Conservation (phyloP, 228 moss, liverwort and hornwort species). For the Sphagnum fallax region DNA sequence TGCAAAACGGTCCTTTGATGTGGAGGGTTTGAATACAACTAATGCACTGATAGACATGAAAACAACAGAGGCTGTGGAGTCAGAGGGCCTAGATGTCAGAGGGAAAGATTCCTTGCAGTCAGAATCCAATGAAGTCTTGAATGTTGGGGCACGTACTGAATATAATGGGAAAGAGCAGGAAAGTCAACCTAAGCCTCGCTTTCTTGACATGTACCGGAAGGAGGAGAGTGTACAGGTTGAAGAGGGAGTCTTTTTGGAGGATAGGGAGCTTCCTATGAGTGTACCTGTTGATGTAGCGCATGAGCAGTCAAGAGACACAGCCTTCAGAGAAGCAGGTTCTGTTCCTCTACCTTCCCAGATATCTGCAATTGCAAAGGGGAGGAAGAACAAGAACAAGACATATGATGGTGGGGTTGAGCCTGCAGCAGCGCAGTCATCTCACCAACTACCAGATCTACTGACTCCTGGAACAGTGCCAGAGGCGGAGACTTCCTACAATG, state of each 20-base stretch:
- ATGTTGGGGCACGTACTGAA: constrained; percentile 25
- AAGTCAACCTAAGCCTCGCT: constrained; percentile 15
- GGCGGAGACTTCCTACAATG: constrained; percentile 29
- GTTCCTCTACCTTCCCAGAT: constrained; percentile 44
- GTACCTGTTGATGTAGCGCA: constrained; percentile 28
- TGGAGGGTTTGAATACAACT: constrained; percentile 18
- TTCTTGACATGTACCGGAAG: constrained; percentile 22
- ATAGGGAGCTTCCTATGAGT: constrained; percentile 45
- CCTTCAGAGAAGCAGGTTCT: constrained; percentile 33
- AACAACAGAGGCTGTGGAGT: constrained; percentile 20
- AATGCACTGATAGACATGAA: constrained; percentile 24
- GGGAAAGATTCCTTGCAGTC: constrained; percentile 28
- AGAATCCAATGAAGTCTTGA: constrained; percentile 20
- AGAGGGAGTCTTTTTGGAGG: constrained; percentile 57
- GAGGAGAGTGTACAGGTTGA: constrained; percentile 55
- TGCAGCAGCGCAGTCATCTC: constrained; percentile 19
- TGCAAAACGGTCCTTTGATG: constrained; percentile 12
- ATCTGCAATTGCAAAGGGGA: constrained; percentile 63
- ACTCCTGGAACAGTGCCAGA: constrained; percentile 43
- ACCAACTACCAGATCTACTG: constrained; percentile 21
- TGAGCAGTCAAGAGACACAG: constrained; percentile 47
- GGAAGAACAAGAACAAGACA: constrained; percentile 93
- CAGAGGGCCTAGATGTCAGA: constrained; percentile 19
- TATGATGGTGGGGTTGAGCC: constrained; percentile 53
- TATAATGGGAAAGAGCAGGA: constrained; percentile 22